Evolutionary conservation across 441 rosid species (phyloP).

Genomic region (Populus hybrid): DNA sequence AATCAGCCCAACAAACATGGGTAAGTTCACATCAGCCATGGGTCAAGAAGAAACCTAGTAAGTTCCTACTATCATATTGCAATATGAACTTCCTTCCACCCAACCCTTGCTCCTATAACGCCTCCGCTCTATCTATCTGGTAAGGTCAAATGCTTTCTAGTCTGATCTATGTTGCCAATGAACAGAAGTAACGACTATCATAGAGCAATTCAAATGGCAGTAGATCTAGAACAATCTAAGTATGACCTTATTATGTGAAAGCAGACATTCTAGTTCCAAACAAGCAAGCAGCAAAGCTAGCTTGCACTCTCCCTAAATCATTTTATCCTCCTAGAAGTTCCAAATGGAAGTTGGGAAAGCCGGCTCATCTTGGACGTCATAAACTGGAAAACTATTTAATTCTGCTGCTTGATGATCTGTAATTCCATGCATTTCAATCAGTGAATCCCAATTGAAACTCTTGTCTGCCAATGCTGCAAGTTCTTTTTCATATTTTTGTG

Average conservation of each 20-base stretch:
- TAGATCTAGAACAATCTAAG: slow-evolving; percentile 5
- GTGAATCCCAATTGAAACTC: slow-evolving; percentile 70
- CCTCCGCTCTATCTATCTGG: neutral
- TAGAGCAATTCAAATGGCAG: slow-evolving; percentile 2
- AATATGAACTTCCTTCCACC: slow-evolving; percentile 1
- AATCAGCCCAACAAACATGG: neutral
- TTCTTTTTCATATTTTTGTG: slow-evolving; percentile 33
- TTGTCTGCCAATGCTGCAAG: slow-evolving; percentile 36
- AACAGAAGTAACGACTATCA: neutral
- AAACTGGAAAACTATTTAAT: slow-evolving; percentile 35
- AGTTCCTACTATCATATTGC: neutral
- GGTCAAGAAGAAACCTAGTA: neutral
- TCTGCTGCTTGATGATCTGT: slow-evolving; percentile 34
- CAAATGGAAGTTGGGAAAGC: slow-evolving; percentile 60
- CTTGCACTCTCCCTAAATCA: slow-evolving; percentile 1
- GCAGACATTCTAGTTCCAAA: neutral
- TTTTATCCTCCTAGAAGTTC: slow-evolving; percentile 46
- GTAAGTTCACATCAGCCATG: neutral
- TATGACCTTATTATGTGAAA: slow-evolving; percentile 2
- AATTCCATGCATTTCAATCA: slow-evolving; percentile 55
- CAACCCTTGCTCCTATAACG: neutral
- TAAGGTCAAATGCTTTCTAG: neutral
- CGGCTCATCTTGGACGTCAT: slow-evolving; percentile 53
- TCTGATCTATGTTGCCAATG: neutral
- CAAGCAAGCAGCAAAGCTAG: neutral